Conservation (phyloP, 257 asterid genomes). For the Petrea volubilis region DNA sequence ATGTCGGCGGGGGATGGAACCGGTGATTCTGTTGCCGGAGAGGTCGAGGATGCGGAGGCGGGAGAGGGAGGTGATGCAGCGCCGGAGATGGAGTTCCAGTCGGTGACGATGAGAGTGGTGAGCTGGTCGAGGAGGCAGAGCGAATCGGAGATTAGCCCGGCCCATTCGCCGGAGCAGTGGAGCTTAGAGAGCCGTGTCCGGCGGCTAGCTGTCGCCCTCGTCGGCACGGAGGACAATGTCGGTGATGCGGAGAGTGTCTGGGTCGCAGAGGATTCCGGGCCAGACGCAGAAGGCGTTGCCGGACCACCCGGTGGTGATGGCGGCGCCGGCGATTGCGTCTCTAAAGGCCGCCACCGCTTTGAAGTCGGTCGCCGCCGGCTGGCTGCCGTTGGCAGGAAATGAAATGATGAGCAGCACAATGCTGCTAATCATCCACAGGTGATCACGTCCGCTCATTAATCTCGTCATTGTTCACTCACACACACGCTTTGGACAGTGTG, state of each 20-base stretch:
- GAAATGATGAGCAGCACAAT: constrained; percentile 19
- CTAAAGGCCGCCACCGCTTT: constrained; percentile 50
- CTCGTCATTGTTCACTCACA: neutral
- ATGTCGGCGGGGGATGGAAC: constrained; percentile 46
- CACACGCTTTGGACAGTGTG: neutral
- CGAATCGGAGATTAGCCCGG: constrained; percentile 51
- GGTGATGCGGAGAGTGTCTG: constrained; percentile 48
- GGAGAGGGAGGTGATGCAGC: constrained; percentile 48
- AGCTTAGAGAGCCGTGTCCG: constrained; percentile 31
- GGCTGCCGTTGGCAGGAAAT: constrained; percentile 5
- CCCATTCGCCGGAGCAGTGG: constrained; percentile 38
- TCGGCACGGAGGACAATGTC: constrained; percentile 65
- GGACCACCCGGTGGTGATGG: constrained; percentile 46
- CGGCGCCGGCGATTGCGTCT: constrained; percentile 42
- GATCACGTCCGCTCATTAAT: neutral
- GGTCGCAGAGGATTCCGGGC: constrained; percentile 69
- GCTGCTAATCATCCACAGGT: constrained; percentile 14
- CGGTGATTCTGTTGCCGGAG: constrained; percentile 61
- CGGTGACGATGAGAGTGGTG: constrained; percentile 54
- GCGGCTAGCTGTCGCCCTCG: constrained; percentile 38
- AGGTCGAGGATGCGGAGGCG: constrained; percentile 55
- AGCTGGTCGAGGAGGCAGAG: constrained; percentile 56
- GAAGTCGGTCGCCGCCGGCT: constrained; percentile 29
- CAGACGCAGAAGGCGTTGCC: constrained; percentile 53
- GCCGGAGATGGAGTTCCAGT: constrained; percentile 60